Conservation (phyloP, 345 rosid species). For the Mangifera indica region DNA sequence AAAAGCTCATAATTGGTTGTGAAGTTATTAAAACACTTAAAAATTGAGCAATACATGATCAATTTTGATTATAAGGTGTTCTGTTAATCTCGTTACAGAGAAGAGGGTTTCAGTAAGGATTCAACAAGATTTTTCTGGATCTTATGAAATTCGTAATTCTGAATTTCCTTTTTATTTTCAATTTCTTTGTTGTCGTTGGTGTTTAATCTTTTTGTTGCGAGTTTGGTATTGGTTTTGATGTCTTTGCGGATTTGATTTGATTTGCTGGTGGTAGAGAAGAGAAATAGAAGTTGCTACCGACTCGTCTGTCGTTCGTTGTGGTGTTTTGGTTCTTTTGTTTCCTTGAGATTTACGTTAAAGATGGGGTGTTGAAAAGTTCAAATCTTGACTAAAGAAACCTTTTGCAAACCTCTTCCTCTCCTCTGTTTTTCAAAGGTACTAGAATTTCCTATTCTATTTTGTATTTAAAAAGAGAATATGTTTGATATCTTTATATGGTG, state of each 20-base stretch:
- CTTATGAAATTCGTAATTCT: no score
- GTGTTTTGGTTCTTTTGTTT: constrained; percentile 5
- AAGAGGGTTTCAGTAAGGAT: not conserved
- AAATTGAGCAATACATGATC: no score
- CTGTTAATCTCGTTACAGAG: no score
- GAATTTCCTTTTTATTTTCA: no score
- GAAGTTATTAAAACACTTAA: no score
- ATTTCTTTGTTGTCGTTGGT: not conserved
- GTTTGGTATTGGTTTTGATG: not conserved
- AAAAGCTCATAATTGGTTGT: not conserved
- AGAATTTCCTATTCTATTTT: no score
- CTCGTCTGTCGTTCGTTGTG: not conserved
- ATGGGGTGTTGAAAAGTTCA: constrained; percentile 13
- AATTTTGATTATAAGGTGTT: no score
- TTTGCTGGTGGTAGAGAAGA: constrained; percentile 5
- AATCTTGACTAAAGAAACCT: not conserved
- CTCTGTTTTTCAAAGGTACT: not conserved
- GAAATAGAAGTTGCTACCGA: constrained; percentile 7
- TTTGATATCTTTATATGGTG: no score
- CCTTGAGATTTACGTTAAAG: constrained; percentile 20
- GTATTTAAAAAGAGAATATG: no score
- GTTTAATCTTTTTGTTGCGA: not conserved
- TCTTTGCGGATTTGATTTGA: not conserved
- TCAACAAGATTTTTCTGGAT: no score
- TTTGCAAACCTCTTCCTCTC: not conserved